These are phyloP conservation scores for Sindora glabra DNA, from an alignment of 306 rosid genomes.

Conservation along the genomic window DNA sequence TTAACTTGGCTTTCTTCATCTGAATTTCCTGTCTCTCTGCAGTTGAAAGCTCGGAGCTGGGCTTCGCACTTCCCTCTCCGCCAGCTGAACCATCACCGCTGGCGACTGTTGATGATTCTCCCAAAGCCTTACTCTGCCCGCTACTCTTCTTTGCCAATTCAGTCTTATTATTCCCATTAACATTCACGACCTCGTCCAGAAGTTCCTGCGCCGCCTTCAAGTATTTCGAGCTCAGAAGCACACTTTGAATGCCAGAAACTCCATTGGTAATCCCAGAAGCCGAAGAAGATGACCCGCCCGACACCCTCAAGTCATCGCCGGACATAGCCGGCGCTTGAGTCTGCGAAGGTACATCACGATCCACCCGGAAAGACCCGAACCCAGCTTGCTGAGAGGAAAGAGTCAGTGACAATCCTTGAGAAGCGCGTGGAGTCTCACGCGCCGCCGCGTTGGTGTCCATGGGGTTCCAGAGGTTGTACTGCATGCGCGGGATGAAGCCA, in stretches of 20 bases:
- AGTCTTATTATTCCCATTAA: constrained; percentile 44
- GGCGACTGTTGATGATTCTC: constrained; percentile 42
- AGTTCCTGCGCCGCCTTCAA: constrained; percentile 87
- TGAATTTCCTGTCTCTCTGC: constrained; percentile 92
- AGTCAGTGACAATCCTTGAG: constrained; percentile 64
- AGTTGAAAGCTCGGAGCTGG: constrained; percentile 51
- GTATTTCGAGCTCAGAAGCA: constrained; percentile 71
- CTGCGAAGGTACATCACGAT: constrained; percentile 34
- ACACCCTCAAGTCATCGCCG: constrained; percentile 48
- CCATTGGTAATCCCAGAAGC: constrained; percentile 62
- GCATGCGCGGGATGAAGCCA: constrained; percentile 64
- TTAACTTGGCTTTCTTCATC: constrained; percentile 90
- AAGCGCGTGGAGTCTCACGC: constrained; percentile 69
- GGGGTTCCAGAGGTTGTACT: constrained; percentile 65
- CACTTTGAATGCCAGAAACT: constrained; percentile 71
- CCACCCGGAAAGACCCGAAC: constrained; percentile 46
- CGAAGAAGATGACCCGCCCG: constrained; percentile 56
- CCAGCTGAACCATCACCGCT: constrained; percentile 46
- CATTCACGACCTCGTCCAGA: constrained; percentile 78
- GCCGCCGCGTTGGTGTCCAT: constrained; percentile 46
- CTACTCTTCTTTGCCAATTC: constrained; percentile 36
- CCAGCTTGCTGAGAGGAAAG: constrained; percentile 70
- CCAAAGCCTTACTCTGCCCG: constrained; percentile 35
- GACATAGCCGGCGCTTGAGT: no score
- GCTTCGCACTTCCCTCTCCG: constrained; percentile 46